phyloP scores from a whole-genome alignment of 176 grass and related monocot species.

The Neostapfia colusana region DNA sequence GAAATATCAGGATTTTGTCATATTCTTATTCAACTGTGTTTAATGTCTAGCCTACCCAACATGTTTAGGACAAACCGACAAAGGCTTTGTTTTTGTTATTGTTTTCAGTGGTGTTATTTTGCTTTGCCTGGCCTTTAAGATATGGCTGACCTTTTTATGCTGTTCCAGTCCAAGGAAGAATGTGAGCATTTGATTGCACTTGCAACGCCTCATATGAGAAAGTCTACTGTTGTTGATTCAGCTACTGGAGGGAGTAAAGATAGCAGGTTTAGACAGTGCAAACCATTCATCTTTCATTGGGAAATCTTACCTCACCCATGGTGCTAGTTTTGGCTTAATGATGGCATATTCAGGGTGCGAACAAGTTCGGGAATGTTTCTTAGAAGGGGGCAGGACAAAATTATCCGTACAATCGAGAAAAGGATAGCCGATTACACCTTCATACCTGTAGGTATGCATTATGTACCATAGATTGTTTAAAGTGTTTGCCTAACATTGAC shows the following conservation, averaged over 20 bases:
- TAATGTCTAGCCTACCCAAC: too few relatives aligned
- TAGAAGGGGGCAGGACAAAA: slow-evolving; percentile 85
- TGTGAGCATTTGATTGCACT: slow-evolving; percentile 85
- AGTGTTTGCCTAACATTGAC: not conserved
- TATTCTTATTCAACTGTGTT: slow-evolving; percentile 21
- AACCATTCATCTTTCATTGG: slow-evolving; percentile 15
- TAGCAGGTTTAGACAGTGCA: slow-evolving; percentile 65
- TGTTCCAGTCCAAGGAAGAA: slow-evolving; percentile 93
- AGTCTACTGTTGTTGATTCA: slow-evolving; percentile 90
- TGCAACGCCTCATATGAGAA: slow-evolving; percentile 85
- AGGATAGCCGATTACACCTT: slow-evolving; percentile 94
- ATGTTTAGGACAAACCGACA: too few relatives aligned
- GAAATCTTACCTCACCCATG: slow-evolving; percentile 11
- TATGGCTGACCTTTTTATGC: slow-evolving; percentile 30
- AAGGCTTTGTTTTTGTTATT: not conserved
- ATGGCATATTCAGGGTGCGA: slow-evolving; percentile 56
- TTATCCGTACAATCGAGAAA: slow-evolving; percentile 79
- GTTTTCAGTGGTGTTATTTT: slow-evolving; percentile 15
- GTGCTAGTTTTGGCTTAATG: slow-evolving; percentile 13
- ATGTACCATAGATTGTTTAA: slow-evolving; percentile 10
- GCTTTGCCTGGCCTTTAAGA: not conserved
- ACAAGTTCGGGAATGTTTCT: slow-evolving; percentile 98
- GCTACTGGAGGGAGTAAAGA: slow-evolving; percentile 80
- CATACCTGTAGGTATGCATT: slow-evolving; percentile 78
- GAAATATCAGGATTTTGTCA: not conserved